Evolutionary conservation across 495 filamentous ascomycete species (phyloP), one percentile per base, ranked within the genome.

Genomic region (Rostrohypoxylon terebratum): DNA sequence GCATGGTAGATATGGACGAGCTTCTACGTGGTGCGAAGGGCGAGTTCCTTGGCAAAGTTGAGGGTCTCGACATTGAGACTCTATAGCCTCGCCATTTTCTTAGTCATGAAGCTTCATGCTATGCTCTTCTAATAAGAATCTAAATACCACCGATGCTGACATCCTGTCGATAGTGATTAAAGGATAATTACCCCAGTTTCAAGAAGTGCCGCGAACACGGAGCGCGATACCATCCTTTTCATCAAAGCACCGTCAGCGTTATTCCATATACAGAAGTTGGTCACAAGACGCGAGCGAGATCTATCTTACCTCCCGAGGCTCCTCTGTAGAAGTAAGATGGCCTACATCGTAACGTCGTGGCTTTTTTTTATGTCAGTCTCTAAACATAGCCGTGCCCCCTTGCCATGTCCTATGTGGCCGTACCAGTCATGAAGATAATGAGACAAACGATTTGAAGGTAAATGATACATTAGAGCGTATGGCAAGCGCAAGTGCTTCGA

Each of bases 1-100:
- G 92, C 14, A 84, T 88, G 10, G 86, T 98, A 21, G 92, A 99
- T 84, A 86, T 98, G 33, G 90, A 94, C 74, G 91, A 89, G 60
- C 77, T 97, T 61, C 77, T 98, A 40, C 81, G 82, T 63, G 89
- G 90, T 4, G 88, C 86, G 20, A 87, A 75, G 61, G 81, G 82
- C 1, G 78, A 81, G 42, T 85, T 85, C 58, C 63, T 85, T 47
- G 83, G 83, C 11, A 77, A 64, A 36, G 80, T 83, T 16, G 71
- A 80, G 11, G 81, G 82, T 21, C 54, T 84, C 54, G 81, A 82
- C 53, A 68, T 85, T 45, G 80, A 78, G 18, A 66, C 72, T 34
- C 54, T 77, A 55, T 78, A 74, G 48, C 1, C 25, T 40, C 14
- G 1, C 48, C 2, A 16, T 25, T 13, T 50, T 25, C 47, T 28